phyloP scores from a whole-genome alignment of 495 filamentous ascomycete genomes.

The Letharia columbiana region DNA sequence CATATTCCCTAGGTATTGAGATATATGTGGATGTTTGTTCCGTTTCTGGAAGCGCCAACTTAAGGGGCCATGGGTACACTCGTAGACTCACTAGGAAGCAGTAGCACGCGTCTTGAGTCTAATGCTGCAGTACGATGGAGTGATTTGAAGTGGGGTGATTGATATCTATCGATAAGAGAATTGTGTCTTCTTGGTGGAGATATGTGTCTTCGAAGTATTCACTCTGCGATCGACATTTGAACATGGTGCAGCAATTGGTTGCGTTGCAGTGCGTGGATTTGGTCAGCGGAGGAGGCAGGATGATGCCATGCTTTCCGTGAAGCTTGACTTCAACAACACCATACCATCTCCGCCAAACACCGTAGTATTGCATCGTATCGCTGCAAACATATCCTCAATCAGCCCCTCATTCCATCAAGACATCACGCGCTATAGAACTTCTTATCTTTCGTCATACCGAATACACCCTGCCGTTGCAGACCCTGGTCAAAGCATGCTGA shows the following conservation, averaged over 20 bases:
- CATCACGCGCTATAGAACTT: not conserved
- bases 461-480: not conserved
- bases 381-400: not conserved
- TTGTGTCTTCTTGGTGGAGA: not conserved
- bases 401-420: too few species aligned
- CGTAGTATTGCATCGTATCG: not conserved
- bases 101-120: not conserved
- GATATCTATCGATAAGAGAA: not conserved
- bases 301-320: slow-evolving; percentile 6
- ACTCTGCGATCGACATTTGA: not conserved
- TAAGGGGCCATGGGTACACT: slow-evolving; percentile 1
- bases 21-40: slow-evolving; percentile 2
- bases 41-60: not conserved
- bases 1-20: slow-evolving; percentile 31
- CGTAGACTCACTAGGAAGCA: too few species aligned
- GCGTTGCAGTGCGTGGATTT: not conserved
- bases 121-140: not conserved
- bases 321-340: slow-evolving; percentile 1
- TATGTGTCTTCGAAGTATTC: not conserved
- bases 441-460: not conserved
- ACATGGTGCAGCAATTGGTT: not conserved
- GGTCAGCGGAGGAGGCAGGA: not conserved
- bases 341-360: not conserved
- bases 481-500: not conserved
- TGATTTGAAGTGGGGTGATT: not conserved